These are phyloP conservation scores for Solanum chiquidenum DNA, from an alignment of 257 asterid genomes.

Conservation along the genomic window DNA sequence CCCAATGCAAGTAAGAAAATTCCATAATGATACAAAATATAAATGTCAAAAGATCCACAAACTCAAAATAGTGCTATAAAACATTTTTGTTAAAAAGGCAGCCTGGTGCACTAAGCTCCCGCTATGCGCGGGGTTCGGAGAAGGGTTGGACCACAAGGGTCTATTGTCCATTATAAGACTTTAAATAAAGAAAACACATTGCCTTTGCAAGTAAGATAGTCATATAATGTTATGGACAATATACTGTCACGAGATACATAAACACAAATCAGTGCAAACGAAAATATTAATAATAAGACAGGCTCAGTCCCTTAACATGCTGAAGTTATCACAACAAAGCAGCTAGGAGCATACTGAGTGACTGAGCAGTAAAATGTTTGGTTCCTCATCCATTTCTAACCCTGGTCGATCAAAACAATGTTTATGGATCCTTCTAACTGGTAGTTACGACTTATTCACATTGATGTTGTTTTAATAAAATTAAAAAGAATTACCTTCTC, in stretches of 20 bases:
- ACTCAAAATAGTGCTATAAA: background rate
- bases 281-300: background rate
- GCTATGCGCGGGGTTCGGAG: background rate
- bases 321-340: background rate
- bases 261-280: background rate
- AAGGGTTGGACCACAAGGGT: background rate
- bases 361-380: background rate
- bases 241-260: background rate
- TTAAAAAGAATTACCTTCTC: constrained; percentile 55
- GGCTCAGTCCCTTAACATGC: background rate
- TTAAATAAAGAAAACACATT: background rate
- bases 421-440: background rate
- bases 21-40: background rate
- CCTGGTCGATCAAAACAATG: background rate
- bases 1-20: background rate
- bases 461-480: background rate
- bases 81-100: background rate
- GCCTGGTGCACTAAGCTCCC: background rate
- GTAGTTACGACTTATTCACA: background rate
- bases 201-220: background rate
- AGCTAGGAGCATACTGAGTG: background rate
- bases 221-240: background rate
- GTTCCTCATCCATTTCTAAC: background rate
- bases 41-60: background rate
- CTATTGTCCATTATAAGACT: background rate